Percentiles rank a stretch among this genome's conserved stretches.
phyloP scores from a whole-genome alignment of 1,284 basidiomycete species.

The Agaricales sp. region DNA sequence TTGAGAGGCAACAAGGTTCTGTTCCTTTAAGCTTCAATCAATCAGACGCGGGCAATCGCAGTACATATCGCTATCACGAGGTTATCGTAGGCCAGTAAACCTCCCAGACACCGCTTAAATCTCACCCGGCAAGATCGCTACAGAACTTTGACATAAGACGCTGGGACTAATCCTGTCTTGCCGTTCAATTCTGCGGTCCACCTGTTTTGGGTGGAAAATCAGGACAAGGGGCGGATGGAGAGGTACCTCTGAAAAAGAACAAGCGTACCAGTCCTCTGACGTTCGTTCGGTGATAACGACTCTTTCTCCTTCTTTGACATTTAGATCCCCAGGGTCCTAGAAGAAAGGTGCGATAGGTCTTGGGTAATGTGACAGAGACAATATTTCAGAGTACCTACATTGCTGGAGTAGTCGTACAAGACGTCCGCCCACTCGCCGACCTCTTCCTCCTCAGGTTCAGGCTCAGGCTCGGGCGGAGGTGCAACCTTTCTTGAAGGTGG shows the following conservation, averaged over 20 bases:
- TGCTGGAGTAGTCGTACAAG: constrained; percentile 62
- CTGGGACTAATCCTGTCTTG: constrained; percentile 57
- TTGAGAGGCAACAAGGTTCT: too few species aligned
- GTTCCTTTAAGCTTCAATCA: too few species aligned
- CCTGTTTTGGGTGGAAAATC: constrained; percentile 29
- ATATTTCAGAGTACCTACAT: constrained; percentile 28
- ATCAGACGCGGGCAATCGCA: too few species aligned
- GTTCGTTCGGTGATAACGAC: constrained; percentile 52
- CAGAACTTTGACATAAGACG: constrained; percentile 60
- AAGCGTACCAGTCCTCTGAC: constrained; percentile 67
- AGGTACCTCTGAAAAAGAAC: too few species aligned
- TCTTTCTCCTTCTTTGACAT: constrained; percentile 40
- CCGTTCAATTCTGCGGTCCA: constrained; percentile 66
- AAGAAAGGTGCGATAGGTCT: not conserved
- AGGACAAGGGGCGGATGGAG: constrained; percentile 2
- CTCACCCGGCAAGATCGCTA: too few species aligned
- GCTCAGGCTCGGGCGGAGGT: constrained; percentile 20
- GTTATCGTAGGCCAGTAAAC: not conserved
- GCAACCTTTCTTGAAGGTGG: constrained; percentile 16
- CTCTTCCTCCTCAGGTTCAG: constrained; percentile 28
- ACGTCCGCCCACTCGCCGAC: constrained; percentile 69
- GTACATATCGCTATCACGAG: too few species aligned
- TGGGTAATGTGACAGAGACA: constrained; percentile 5
- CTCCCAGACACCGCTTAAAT: too few species aligned
- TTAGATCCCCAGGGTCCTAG: constrained; percentile 59